These are phyloP conservation scores for Fusarium brevicatenulatum DNA, from an alignment of 2,329 filamentous ascomycete species.

Conservation along the genomic window DNA sequence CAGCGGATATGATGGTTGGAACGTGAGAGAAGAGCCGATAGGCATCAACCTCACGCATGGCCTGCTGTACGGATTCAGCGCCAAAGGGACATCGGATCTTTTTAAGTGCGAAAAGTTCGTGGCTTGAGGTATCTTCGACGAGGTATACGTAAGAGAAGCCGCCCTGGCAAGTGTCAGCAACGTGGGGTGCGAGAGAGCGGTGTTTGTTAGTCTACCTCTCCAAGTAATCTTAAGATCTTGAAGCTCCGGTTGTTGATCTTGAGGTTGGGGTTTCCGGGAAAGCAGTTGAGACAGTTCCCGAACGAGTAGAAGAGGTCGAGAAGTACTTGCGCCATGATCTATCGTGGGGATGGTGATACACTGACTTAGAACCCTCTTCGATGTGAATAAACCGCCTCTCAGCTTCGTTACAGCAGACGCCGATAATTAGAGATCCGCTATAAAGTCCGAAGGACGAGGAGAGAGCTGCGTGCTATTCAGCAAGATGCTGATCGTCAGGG, in stretches of 20 bases:
- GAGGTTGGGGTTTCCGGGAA: constrained; percentile 90
- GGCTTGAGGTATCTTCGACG: constrained; percentile 87
- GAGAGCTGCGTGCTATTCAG: background rate
- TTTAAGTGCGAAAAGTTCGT: constrained; percentile 91
- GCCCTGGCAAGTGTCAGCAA: constrained; percentile 64
- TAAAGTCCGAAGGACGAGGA: background rate
- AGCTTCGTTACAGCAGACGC: background rate
- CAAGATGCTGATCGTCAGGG: constrained; percentile 28
- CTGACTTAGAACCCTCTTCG: background rate
- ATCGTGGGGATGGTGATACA: background rate
- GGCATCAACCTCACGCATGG: constrained; percentile 96
- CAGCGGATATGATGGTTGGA: constrained; percentile 84
- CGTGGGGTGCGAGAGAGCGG: background rate
- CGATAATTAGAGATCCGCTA: background rate
- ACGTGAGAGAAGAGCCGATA: constrained; percentile 89
- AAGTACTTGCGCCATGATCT: constrained; percentile 80
- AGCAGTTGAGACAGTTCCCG: constrained; percentile 95
- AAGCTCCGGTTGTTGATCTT: constrained; percentile 96
- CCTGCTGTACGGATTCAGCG: constrained; percentile 92
- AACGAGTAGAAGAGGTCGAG: constrained; percentile 91
- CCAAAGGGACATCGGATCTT: constrained; percentile 99
- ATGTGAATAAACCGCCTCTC: background rate
- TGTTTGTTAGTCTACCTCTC: constrained; percentile 71
- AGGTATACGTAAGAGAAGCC: constrained; percentile 99
- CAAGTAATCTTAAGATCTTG: constrained; percentile 92